These are phyloP conservation scores for Skeletonema potamos DNA, from an alignment of 108 stramenopile species.

Conservation along the genomic window DNA sequence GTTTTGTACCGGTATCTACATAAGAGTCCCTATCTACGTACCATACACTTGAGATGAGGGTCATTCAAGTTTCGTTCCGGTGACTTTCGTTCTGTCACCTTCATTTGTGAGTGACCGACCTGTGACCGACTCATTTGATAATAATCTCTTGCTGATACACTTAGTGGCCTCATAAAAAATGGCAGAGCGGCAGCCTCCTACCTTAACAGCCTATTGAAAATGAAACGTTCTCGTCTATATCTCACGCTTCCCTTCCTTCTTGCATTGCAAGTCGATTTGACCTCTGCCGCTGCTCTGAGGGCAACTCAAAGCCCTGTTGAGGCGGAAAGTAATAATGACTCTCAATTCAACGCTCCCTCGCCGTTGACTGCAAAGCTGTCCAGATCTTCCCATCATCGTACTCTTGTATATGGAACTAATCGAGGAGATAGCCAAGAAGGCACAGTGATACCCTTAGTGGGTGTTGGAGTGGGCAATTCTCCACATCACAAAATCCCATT, in stretches of 20 bases:
- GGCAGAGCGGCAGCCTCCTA: too few species aligned
- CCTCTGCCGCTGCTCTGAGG: neutral
- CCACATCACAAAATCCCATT: constrained; percentile 45
- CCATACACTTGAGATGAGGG: too few species aligned
- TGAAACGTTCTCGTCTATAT: neutral
- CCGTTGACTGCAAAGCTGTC: constrained; percentile 5
- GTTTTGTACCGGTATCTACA: too few species aligned
- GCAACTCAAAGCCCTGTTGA: neutral
- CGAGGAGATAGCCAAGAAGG: neutral
- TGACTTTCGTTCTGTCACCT: too few species aligned
- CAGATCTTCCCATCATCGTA: constrained; percentile 8
- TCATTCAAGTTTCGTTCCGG: too few species aligned
- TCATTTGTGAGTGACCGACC: too few species aligned
- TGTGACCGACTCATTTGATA: too few species aligned
- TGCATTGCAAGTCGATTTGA: neutral
- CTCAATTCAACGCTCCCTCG: neutral
- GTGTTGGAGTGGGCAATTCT: constrained; percentile 81
- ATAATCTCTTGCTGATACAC: too few species aligned
- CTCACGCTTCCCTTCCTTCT: neutral
- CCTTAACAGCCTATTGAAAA: neutral
- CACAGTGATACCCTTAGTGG: constrained; percentile 60
- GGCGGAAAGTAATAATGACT: neutral
- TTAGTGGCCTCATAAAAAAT: too few species aligned
- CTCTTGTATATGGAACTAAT: neutral
- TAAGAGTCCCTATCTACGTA: too few species aligned